Base-by-base conservation (phyloP, 371 early-diverging fungal species). In the Mucor irregularis region DNA sequence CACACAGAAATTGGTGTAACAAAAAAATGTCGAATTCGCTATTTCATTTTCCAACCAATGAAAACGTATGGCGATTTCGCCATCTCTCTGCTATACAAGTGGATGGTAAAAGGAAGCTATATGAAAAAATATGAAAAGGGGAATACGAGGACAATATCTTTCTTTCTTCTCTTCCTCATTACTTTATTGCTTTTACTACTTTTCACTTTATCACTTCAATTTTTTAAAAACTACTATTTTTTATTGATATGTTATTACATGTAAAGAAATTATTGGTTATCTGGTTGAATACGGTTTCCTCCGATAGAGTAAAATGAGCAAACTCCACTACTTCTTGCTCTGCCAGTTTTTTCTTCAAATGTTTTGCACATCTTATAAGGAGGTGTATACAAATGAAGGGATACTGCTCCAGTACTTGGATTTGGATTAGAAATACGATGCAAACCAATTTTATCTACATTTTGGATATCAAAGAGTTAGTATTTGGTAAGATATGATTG, bases 311-410 rank as follows among this genome's bases (percentile, higher is more conserved):
- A 89, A 62, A 89, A 90, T 21, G 84, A 71, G 44, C 87, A 87
- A 42, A 81, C 74, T 19, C 91, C 90, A 57, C 86, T 82, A 26
- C 74, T 78, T 33, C 86, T 81, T 14, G 89, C 80, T 38, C 68
- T 76, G 21, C 92, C 90, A 0, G 92, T 91, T 2, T 67, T 57
- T 64, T 90, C 91, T 50, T 88, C 81, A 71, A 93, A 96, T 5
- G 92, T 92, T 58, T 86, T 86, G 79, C 95, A 94, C 52, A 81
- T 72, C 43, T 91, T 72, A 64, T 88, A 89, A 5, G 97, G 95
- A 17, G 97, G 97, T 8, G 94, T 89, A 73, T 96, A 96, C 25
- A 96, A 78, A 64, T 96, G 97, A 26, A 96, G 82, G 4, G 96
- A 93, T 22, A 96, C 87, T 14, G 95, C 89, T 35, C 81, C 82